Evolutionary conservation across 129 eudicot genomes (phyloP).

Genomic region (Apium graveolens): DNA sequence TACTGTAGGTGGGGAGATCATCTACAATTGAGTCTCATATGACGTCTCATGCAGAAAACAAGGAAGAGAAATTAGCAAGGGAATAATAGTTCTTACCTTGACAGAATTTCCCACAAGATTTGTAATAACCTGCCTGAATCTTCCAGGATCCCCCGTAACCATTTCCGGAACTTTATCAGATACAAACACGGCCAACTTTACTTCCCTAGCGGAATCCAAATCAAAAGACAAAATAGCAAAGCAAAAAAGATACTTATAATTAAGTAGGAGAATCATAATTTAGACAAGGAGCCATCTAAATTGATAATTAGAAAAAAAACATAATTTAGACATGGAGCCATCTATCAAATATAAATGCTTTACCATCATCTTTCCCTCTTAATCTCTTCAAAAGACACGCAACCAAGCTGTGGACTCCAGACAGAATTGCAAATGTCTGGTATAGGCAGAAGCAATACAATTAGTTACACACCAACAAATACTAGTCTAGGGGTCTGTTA

Average conservation of each 20-base stretch:
- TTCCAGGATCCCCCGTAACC: slow-evolving; percentile 80
- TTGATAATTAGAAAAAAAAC: no score
- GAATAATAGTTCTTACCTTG: slow-evolving; percentile 42
- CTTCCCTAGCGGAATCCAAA: slow-evolving; percentile 15
- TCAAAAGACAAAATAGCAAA: slow-evolving; percentile 1
- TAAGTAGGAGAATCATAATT: no score
- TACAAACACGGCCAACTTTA: slow-evolving; percentile 72
- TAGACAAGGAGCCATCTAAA: no score
- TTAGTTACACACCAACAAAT: no score
- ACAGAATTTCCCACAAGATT: slow-evolving; percentile 87
- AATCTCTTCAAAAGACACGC: no score
- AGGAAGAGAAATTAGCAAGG: neutral
- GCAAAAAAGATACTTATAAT: neutral
- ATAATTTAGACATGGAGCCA: no score
- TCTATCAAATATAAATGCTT: no score
- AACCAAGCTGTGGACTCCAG: no score
- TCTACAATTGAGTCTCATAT: neutral
- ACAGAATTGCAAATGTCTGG: no score
- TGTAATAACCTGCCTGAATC: slow-evolving; percentile 80
- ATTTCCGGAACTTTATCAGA: slow-evolving; percentile 80
- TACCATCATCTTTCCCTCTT: no score
- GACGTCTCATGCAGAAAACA: neutral
- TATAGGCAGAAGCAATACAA: no score
- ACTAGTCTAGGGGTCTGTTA: no score
- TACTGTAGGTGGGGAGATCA: neutral